A percentile compares a stretch with the other conserved stretches of the same genome.
Evolutionary conservation across 2,329 filamentous ascomycete genomes (phyloP).

Genomic region (Penicillium sp.): DNA sequence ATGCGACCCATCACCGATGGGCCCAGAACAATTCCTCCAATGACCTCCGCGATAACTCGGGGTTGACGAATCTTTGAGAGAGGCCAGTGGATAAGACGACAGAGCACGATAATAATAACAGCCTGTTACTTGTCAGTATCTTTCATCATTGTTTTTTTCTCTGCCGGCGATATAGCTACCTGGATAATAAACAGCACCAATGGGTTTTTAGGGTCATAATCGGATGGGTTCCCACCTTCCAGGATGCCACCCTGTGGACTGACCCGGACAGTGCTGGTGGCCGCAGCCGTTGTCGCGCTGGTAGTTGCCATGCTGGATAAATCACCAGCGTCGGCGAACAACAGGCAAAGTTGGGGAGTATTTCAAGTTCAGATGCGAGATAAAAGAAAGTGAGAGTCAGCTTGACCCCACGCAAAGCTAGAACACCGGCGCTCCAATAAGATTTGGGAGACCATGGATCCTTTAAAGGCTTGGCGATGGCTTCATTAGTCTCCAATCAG

Average conservation of each 20-base stretch:
- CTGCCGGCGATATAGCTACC: conserved; percentile 44
- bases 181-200: conserved; percentile 76
- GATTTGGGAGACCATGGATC: neutral
- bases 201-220: conserved; percentile 69
- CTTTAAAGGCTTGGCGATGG: neutral
- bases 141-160: neutral
- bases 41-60: conserved; percentile 79
- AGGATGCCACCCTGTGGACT: conserved; percentile 66
- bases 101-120: conserved; percentile 71
- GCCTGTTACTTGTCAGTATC: conserved; percentile 50
- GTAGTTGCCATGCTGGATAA: conserved; percentile 19
- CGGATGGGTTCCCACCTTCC: conserved; percentile 66
- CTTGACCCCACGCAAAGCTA: neutral
- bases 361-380: neutral
- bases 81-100: conserved; percentile 71
- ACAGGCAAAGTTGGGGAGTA: neutral
- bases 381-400: conserved; percentile 3
- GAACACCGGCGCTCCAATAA: conserved; percentile 1
- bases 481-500: neutral
- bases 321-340: neutral
- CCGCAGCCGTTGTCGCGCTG: conserved; percentile 18
- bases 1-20: conserved; percentile 87
- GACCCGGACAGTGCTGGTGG: conserved; percentile 18
- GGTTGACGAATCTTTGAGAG: conserved; percentile 75
- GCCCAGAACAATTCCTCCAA: conserved; percentile 80